Evolutionary conservation across 768 basidiomycete genomes (phyloP).

Genomic region (Boletus subcaerulescens): DNA sequence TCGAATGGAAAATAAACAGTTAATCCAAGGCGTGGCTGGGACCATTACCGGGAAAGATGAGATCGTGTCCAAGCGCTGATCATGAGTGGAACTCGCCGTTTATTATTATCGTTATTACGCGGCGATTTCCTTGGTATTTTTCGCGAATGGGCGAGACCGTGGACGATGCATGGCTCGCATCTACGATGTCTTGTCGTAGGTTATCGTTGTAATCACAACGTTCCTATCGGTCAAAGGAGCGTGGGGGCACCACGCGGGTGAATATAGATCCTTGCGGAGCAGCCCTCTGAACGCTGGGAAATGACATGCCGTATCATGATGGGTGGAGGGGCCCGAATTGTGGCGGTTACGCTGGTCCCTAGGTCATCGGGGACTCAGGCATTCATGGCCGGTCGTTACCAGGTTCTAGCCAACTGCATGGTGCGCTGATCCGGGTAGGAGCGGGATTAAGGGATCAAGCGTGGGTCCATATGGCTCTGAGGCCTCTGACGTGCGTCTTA

Average conservation of each 20-base stretch:
- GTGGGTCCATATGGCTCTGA: neutral
- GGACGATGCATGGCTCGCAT: neutral
- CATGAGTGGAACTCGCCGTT: slow-evolving; percentile 14
- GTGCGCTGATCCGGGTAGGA: neutral
- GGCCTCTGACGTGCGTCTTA: too few relatives aligned
- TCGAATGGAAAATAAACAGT: slow-evolving; percentile 4
- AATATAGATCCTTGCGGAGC: slow-evolving; percentile 4
- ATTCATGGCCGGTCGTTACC: neutral
- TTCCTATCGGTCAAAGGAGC: neutral
- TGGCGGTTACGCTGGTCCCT: neutral
- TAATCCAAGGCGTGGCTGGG: neutral
- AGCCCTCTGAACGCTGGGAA: slow-evolving; percentile 1
- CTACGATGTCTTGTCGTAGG: neutral
- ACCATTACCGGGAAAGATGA: slow-evolving; percentile 5
- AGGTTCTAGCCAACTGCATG: neutral
- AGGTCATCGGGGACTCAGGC: neutral
- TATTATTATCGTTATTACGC: neutral
- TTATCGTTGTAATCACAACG: neutral
- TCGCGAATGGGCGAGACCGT: neutral
- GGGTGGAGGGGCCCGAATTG: neutral
- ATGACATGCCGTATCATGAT: slow-evolving; percentile 12
- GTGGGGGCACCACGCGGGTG: neutral
- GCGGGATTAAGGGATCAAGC: slow-evolving; percentile 3
- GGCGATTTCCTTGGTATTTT: neutral
- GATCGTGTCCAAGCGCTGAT: slow-evolving; percentile 21